These are phyloP conservation scores for Claviceps fusiformis DNA, from an alignment of 2,329 filamentous ascomycete species.

Conservation along the genomic window DNA sequence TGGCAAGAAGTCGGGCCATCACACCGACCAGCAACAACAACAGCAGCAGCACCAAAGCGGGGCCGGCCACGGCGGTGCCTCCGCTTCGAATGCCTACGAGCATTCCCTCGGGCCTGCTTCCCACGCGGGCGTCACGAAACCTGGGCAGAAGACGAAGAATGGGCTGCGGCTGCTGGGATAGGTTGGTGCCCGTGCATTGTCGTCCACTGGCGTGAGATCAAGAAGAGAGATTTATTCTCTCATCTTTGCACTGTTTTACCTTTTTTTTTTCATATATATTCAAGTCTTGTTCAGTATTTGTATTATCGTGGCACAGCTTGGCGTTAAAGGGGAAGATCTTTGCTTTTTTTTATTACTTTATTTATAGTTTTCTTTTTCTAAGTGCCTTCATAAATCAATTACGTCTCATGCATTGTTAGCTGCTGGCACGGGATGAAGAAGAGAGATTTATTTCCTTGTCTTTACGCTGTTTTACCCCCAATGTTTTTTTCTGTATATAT, in stretches of 20 bases:
- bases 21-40: neutral
- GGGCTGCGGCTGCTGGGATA: slow-evolving; percentile 48
- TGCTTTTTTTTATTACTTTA: too few species aligned
- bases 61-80: slow-evolving; percentile 12
- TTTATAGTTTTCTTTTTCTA: neutral
- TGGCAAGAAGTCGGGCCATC: neutral
- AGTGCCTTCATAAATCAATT: neutral
- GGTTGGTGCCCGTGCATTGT: slow-evolving; percentile 5
- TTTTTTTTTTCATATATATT: too few species aligned
- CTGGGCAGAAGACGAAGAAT: slow-evolving; percentile 54
- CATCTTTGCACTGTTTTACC: too few species aligned
- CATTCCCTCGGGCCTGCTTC: slow-evolving; percentile 34
- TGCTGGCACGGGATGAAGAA: too few species aligned
- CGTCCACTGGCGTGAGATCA: neutral
- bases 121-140: slow-evolving; percentile 43
- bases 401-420: too few species aligned
- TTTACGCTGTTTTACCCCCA: neutral
- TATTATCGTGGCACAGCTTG: neutral
- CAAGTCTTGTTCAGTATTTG: neutral
- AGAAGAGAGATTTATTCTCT: neutral
- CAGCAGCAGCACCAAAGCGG: slow-evolving; percentile 7
- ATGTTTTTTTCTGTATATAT: too few species aligned
- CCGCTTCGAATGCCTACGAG: slow-evolving; percentile 28
- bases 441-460: neutral
- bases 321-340: neutral